Base-by-base conservation (phyloP, 164 flowering plant genomes). In the Sedum album region DNA sequence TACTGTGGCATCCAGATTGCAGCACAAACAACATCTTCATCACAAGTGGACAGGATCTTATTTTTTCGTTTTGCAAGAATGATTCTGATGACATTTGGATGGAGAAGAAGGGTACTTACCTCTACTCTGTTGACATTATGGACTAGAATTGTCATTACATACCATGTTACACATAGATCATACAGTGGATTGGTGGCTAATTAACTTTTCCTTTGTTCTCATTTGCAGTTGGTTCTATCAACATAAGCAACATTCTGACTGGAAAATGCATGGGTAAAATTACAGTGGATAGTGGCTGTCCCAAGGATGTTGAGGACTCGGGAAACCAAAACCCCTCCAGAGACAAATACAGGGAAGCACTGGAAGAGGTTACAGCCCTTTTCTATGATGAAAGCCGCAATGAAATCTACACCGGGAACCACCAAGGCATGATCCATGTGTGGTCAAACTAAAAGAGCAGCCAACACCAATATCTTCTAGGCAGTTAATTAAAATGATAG, bases 21-120 rank as follows among this genome's bases (percentile, higher is more conserved):
- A n/a, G n/a, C n/a, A n/a, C n/a, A n/a, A n/a, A n/a, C n/a, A n/a
- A n/a, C n/a, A n/a, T n/a, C n/a, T n/a, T n/a, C n/a, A n/a, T n/a
- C n/a, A n/a, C n/a, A n/a, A n/a, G n/a, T n/a, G n/a, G n/a, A n/a
- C n/a, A n/a, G n/a, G n/a, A n/a, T n/a, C n/a, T n/a, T n/a, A n/a
- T n/a, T n/a, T n/a, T n/a, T n/a, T 94, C 99, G 20, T 94, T 90
- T 76, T 94, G 99, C 84, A 94, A 94, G 72, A 90, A 96, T 68
- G 93, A 92, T 69, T 75, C 93, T 26, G 96, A 91, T 48, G 98
- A 89, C 69, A 79, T 78, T 14, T 74, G 77, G 63, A 26, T 79
- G 31, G 97, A 88, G 82, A 94, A 90, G 80, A 89, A 78, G 78
- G 96, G 98, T 91, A 83, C 66, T 70, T 35, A 61, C 20, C 25